These are phyloP conservation scores for Calonectria crousiana DNA, from an alignment of 2,329 filamentous ascomycete genomes.

Conservation along the genomic window DNA sequence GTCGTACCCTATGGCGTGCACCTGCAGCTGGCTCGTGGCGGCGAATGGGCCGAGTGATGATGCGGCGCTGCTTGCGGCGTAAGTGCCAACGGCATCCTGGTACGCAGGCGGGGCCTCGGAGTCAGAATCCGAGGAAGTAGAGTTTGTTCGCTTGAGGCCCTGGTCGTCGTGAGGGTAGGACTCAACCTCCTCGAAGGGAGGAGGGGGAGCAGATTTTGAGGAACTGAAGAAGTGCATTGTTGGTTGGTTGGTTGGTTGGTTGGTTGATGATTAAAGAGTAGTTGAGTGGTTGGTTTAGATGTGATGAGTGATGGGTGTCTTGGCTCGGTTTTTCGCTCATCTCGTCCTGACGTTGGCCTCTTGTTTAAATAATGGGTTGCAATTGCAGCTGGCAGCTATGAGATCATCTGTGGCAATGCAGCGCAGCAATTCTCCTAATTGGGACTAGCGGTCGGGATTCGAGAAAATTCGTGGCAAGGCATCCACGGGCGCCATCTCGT, in stretches of 20 bases:
- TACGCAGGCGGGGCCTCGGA: slow-evolving; percentile 1
- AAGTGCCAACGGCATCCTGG: neutral
- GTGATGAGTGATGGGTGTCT: neutral
- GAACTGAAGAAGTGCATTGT: neutral
- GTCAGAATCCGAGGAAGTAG: neutral
- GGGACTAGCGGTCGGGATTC: neutral
- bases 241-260: neutral
- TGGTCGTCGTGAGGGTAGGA: neutral
- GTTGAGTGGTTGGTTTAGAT: too few species aligned
- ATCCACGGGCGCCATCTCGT: neutral
- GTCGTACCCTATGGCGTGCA: slow-evolving; percentile 14
- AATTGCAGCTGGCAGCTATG: neutral
- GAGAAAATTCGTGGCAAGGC: neutral
- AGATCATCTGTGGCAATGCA: neutral
- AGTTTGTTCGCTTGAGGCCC: neutral
- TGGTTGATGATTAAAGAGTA: too few species aligned
- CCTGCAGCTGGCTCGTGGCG: neutral
- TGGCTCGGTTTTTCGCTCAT: neutral
- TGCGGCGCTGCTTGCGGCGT: neutral
- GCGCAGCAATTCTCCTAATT: neutral
- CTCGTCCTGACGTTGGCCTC: neutral
- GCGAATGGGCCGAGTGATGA: neutral
- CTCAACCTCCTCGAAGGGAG: neutral
- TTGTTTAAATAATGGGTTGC: slow-evolving; percentile 10
- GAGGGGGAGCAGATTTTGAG: neutral